A percentile compares a stretch with the other conserved stretches of the same genome.
Evolutionary conservation across 306 rosid genomes (phyloP).

Genomic region (apple (Malus domestica)): DNA sequence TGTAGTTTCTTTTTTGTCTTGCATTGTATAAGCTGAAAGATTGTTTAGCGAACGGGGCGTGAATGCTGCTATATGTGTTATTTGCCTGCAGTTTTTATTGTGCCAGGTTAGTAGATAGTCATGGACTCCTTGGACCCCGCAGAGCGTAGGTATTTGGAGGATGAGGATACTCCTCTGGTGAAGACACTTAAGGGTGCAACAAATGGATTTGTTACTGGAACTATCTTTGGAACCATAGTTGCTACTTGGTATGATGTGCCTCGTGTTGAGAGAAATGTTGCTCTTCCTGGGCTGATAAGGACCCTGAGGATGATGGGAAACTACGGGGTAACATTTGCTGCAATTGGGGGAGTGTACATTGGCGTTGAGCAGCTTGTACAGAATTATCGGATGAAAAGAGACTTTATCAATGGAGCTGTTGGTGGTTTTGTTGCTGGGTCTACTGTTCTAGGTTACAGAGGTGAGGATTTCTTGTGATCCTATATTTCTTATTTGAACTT

Average conservation of each 20-base stretch:
- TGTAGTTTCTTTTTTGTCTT: not conserved
- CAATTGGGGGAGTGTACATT: constrained; percentile 91
- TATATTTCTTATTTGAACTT: not conserved
- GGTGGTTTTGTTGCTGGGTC: constrained; percentile 97
- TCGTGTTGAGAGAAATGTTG: constrained; percentile 93
- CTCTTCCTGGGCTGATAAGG: constrained; percentile 86
- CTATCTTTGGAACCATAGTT: constrained; percentile 77
- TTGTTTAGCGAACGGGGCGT: not conserved
- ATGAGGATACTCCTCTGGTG: constrained; percentile 58
- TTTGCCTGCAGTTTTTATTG: constrained; percentile 8
- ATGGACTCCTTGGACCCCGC: constrained; percentile 67
- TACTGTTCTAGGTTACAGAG: constrained; percentile 79
- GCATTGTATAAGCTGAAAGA: not conserved
- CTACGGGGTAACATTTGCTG: constrained; percentile 85
- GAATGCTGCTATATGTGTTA: not conserved
- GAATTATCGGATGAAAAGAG: constrained; percentile 77
- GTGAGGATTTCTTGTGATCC: constrained; percentile 31
- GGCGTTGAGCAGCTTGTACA: constrained; percentile 86
- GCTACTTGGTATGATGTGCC: constrained; percentile 96
- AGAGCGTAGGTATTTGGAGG: constrained; percentile 90
- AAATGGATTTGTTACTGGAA: constrained; percentile 71
- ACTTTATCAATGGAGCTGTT: constrained; percentile 86
- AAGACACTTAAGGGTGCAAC: constrained; percentile 87
- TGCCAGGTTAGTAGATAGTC: constrained; percentile 20
- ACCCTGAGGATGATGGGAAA: constrained; percentile 92